Evolutionary conservation across 1,284 basidiomycete species (phyloP), one percentile per base, ranked within the genome.

Genomic region (Fistulina hepatica): DNA sequence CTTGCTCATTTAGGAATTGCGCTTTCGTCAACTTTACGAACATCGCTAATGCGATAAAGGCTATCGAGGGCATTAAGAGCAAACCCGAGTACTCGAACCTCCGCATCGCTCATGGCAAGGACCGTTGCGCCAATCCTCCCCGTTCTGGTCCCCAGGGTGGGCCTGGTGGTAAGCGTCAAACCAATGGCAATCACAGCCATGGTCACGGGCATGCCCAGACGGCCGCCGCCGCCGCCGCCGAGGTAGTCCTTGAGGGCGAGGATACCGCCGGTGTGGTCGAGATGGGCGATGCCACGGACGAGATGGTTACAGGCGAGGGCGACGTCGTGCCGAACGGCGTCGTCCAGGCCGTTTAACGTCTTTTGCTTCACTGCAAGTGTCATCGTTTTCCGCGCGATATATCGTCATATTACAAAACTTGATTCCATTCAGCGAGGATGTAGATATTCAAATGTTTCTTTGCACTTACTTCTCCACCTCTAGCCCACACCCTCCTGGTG

Each of bases 11-110:
- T 48, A 84, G 81, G 70, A 88, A 91, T 60, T 93, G 89, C 52
- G 89, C 86, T 22, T 97, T 94, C 57, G 84, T 94, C 53, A 97
- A 95, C 67, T 95, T 90, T 52, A 71, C 67, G 9, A 90, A 91
- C 60, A 81, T 95, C 49, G 78, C 82, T 38, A 89, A 91, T 49
- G 91, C 91, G 17, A 91, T 92, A 68, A 95, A 95, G 66, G 90
- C 92, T 13, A 92, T 95, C 50, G 90, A 94, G 41, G 82, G 78
- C 10, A 76, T 94, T 58, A 92, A 93, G 72, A 73, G 70, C 52
- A 84, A 84, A 56, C 71, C 81, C 5, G 85, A 89, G 55, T 92
- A 92, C 54, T 69, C 74, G 19, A 78, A 77, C 57, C 61, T 92
- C 43, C 80, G 85, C 24, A 82, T 93, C 44, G 81, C 89, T 4